Evolutionary conservation across 2,329 filamentous ascomycete genomes (phyloP), one percentile per base, ranked within the genome.

Genomic region (Sporothrix protearum): DNA sequence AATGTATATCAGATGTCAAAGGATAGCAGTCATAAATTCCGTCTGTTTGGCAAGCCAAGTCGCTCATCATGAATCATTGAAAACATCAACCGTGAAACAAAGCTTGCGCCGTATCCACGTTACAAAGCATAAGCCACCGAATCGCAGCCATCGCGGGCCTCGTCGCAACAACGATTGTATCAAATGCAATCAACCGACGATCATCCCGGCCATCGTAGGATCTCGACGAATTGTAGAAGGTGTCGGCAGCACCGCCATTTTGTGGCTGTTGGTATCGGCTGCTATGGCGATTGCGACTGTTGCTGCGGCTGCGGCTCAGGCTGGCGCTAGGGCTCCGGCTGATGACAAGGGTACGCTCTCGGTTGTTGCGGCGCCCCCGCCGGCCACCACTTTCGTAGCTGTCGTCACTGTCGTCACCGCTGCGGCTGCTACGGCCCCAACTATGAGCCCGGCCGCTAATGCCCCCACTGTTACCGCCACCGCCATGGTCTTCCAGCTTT

Each of bases 321-420:
- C 57, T 72, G 47, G 59, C 53, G 16, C 67, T 72, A 4, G 64
- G 71, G 39, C 72, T 75, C 64, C 73, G 72, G 63, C 69, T 72
- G 55, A 69, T 68, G 8, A 70, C 68, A 0, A 73, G 55, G 45
- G 70, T 49, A 67, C 73, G 70, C 30, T 75, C 73, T 53, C 74
- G 64, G 66, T 72, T 64, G 59, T 73, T 63, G 42, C 61, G 55
- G 3, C 69, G 73, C 45, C 74, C 73, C 67, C 78, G 76, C 68
- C 78, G 77, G 28, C 76, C 36, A 61, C 59, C 36, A 28, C 69
- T 59, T 12, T 55, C 25, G 22, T 66, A n/a, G 42, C 47, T 36
- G 28, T 45, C 39, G 39, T 69, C 68, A 33, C 55, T 49, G 64
- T 71, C 73, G 67, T 73, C 36, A 22, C 73, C 73, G 10, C 73